Conservation (phyloP, 768 basidiomycete genomes). For the Tricholoma saponaceum region DNA sequence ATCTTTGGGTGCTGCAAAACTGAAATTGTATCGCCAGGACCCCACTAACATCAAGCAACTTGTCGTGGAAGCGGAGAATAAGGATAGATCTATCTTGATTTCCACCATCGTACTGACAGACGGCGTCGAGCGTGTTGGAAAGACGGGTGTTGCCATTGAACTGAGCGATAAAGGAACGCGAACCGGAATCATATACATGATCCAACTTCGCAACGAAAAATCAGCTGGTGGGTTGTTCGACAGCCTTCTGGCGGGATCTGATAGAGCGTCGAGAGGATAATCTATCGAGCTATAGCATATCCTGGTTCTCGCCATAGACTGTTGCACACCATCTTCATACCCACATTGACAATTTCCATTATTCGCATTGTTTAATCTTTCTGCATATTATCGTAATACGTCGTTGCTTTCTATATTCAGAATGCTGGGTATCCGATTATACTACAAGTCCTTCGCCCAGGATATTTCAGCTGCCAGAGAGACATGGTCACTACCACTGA, state of each 20-base stretch:
- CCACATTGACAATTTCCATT: constrained; percentile 8
- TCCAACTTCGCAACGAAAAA: constrained; percentile 88
- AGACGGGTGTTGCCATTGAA: constrained; percentile 96
- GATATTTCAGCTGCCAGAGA: constrained; percentile 67
- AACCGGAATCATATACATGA: constrained; percentile 96
- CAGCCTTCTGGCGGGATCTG: constrained; percentile 82
- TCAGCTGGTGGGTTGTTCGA: constrained; percentile 84
- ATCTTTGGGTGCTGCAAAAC: constrained; percentile 79
- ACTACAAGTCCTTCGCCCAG: constrained; percentile 20
- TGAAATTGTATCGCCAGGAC: constrained; percentile 81
- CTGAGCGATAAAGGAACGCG: constrained; percentile 87
- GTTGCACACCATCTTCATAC: constrained; percentile 8
- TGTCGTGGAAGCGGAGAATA: constrained; percentile 85
- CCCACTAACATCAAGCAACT: constrained; percentile 94
- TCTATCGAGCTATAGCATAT: background rate
- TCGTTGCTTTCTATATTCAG: constrained; percentile 9
- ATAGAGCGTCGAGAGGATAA: constrained; percentile 37
- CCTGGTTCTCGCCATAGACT: constrained; percentile 7
- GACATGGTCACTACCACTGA: constrained; percentile 87
- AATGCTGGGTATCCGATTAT: constrained; percentile 7
- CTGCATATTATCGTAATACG: constrained; percentile 3
- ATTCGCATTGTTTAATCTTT: constrained; percentile 12
- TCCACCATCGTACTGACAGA: constrained; percentile 95
- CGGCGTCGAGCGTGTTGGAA: constrained; percentile 97
- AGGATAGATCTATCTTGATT: constrained; percentile 74